Base-by-base conservation (phyloP, 179 eudicot species). In the Actinidia arguta region DNA sequence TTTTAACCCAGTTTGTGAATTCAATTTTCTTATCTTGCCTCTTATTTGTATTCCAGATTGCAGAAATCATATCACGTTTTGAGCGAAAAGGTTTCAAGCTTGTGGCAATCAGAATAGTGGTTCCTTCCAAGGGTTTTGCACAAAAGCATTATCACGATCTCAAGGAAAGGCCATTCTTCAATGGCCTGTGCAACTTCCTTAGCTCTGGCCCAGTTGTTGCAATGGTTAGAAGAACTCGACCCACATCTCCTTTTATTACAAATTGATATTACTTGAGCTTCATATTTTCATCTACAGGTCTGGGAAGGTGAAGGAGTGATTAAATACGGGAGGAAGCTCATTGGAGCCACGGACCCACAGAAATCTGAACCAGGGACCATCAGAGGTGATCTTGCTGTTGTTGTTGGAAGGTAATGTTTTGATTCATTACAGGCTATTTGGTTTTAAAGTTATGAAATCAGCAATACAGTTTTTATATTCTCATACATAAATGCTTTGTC, bases 241-340 rank as follows among this genome's bases (percentile, higher is more conserved):
- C 39, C 46, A 36, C 36, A 64, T 75, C 36, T 67, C 69, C 64
- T 72, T 6, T 4, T 50, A 13, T 83, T 20, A 48, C 64, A 58
- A 58, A 47, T 47, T 71, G 16, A 27, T 14, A 73, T 27, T 24
- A 44, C 58, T 31, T 52, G 54, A 73, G 66, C 22, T 69, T 31
- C 4, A 56, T 58, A 17, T 51, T 79, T 62, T 51, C 47, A 52
- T 83, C 46, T 75, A 47, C 77, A 96, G 99, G 98, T 96, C 39
- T 97, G 98, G 99, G 99, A 97, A 93, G 99, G 99, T 55, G 98
- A 95, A 70, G 99, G 99, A 48, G 99, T 94, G 83, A 95, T 97
- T 22, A 97, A 80, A 74, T 97, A 94, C 42, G 98, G 99, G 20
- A 87, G 99, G 46, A 97, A 95, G 85, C 95, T 97, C 81, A 97